Base-by-base conservation (phyloP, 169 alveolate genomes). In the Plasmodium sp. region DNA sequence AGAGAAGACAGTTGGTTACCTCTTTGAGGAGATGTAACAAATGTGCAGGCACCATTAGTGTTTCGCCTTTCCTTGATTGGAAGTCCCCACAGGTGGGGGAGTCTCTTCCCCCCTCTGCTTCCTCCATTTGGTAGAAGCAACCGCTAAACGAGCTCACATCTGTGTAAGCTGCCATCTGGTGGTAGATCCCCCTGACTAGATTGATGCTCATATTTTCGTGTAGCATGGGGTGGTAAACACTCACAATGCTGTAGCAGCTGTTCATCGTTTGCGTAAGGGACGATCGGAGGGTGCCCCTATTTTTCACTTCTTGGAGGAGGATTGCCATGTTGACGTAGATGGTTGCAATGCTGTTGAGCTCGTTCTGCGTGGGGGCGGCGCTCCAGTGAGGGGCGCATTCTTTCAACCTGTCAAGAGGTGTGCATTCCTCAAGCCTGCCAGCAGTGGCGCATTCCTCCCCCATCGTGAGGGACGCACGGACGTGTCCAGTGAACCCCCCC, bases 121-220 rank as follows among this genome's bases (percentile, higher is more conserved):
- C 43, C 75, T 67, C 45, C 74, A 84, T 27, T 31, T 75, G 3
- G 34, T 54, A 51, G 34, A 58, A 86, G 56, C 45, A 56, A 48
- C 39, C n/a, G 0, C 31, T 27, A 45, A 41, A 71, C 0, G 74
- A 2, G 31, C 10, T 7, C 56, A 71, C 2, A 5, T 45, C n/a
- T 3, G 77, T 27, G 18, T 41, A 67, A 22, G 83, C 58, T 16
- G 0, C 58, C 81, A 86, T 5, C 41, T 86, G 84, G 45, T 77
- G 9, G 48, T 77, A 56, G 0, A 86, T 51, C 1, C 93, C 93
- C 33, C 34, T 86, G 1, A 86, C 18, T 0, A 86, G 41, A 45
- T 86, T 74, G 18, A 86, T 86, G 48, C 75, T n/a, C 93, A 86
- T 86, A 39, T 86, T 86, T 7, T 75, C 71, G 22, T 86, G 71